Base-by-base conservation (phyloP, 805 yeast genomes). In the Candida alai region DNA sequence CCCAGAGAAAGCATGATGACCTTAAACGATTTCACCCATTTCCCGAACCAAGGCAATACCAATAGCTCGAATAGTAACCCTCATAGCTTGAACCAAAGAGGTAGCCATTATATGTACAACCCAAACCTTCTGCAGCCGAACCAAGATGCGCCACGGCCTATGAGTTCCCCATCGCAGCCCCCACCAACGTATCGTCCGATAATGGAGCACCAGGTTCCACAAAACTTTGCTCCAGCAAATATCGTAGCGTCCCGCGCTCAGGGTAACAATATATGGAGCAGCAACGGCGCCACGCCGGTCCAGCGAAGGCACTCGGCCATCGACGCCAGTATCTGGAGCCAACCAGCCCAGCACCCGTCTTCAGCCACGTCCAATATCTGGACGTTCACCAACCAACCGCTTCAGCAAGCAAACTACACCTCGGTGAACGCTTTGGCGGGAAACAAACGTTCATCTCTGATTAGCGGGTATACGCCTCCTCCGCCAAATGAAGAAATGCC, bases 361-460 rank as follows among this genome's bases (percentile, higher is more conserved):
- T 24, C 16, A 4, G 19, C 34, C 18, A 7, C 24, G 6, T 13
- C 12, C 12, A 37, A 33, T 33, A 29, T 33, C 19, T 33, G 41
- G 41, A 29, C 36, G 4, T 10, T 25, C 8, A 4, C 23, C 11
- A 8, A 12, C 11, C 25, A 22, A 6, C 10, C 19, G 13, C 10
- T 24, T 19, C 13, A 32, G 8, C 34, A 22, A 21, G 27, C 22
- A 14, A 29, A 29, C 22, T 29, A 29, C 13, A 29, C 32, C 2
- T 13, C 24, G 13, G n/a, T n/a, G n/a, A n/a, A n/a, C n/a, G 11
- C 24, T 12, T 29, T 29, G 9, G 11, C 32, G 11, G 3, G 15
- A 11, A 26, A 22, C 13, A 12, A 24, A 16, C 28, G 41, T 6
- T 37, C 41, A 3, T 34, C 41, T 10, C 36, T 31, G 35, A 34